Conservation (phyloP, 495 filamentous ascomycete genomes). For the Penicillium daleae region DNA sequence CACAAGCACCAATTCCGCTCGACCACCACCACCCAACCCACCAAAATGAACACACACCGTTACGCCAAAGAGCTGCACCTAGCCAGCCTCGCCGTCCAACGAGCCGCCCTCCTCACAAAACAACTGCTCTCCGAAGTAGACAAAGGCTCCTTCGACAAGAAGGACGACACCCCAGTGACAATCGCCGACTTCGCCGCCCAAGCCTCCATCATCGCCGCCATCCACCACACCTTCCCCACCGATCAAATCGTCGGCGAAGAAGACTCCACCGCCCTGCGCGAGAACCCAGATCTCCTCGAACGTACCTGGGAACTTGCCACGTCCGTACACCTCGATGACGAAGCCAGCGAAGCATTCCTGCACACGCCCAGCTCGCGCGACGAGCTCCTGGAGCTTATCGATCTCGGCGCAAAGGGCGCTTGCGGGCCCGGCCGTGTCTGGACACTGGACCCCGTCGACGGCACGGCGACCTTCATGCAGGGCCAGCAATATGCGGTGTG, state of each 20-base stretch:
- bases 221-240: constrained; percentile 56
- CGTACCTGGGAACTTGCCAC: constrained; percentile 57
- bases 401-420: constrained; percentile 56
- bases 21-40: constrained; percentile 13
- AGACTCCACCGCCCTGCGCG: constrained; percentile 56
- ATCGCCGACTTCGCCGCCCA: constrained; percentile 72
- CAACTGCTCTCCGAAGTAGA: constrained; percentile 50
- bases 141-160: constrained; percentile 57
- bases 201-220: constrained; percentile 60
- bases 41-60: constrained; percentile 23
- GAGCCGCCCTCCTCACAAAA: constrained; percentile 57
- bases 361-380: constrained; percentile 49
- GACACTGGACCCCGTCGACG: constrained; percentile 76
- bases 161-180: constrained; percentile 64
- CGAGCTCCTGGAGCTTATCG: constrained; percentile 64
- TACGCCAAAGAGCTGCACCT: constrained; percentile 54
- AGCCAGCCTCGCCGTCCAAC: constrained; percentile 56
- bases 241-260: constrained; percentile 68
- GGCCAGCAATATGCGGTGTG: constrained; percentile 68
- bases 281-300: constrained; percentile 51
- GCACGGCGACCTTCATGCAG: constrained; percentile 66
- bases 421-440: constrained; percentile 53
- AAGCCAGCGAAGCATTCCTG: constrained; percentile 43
- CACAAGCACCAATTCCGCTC: not conserved
- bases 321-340: constrained; percentile 41